Evolutionary conservation across 2,329 filamentous ascomycete genomes (phyloP), one percentile per base, ranked within the genome.

Genomic region (Claviceps sorghi): DNA sequence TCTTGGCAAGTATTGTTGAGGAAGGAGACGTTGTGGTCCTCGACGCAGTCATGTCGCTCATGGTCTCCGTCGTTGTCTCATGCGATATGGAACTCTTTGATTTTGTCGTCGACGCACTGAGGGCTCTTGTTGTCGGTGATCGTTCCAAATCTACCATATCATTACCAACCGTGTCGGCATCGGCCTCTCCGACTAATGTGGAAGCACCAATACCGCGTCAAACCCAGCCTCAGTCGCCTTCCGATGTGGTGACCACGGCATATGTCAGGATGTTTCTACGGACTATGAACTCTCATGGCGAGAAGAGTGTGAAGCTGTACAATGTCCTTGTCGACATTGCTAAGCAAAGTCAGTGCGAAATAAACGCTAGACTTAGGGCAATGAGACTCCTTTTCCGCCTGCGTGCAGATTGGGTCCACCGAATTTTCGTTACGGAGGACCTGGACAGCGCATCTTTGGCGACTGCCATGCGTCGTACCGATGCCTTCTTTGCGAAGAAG

Each of bases 341-440:
- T 6, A 76, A 75, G 57, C 77, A 77, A 17, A 73, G 72, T 30
- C 70, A 74, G 34, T 80, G 77, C 55, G 83, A 85, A 54, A 71
- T 76, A 7, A 82, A 87, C 65, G 82, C 85, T 50, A 82, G 86
- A 7, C 70, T 93, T 29, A 83, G 82, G 13, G 82, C 84, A 2
- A 79, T 90, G 73, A 88, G 87, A 60, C 69, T 91, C 44, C 71
- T 96, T 2, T 91, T 94, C 63, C 81, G 90, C 44, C 71, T 96
- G 32, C 80, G 90, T 54, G 88, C 88, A 22, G 88, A 95, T 66
- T 88, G 85, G 64, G 80, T 84, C 10, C 80, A 90, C 58, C 78
- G 83, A 45, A 77, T 96, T 4, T 88, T 84, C 53, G 72, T 95
- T 51, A 81, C 81, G 8, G 69, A 78, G 36, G 77, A 80, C 32